A percentile compares a stretch with the other conserved stretches of the same genome.
phyloP scores from a whole-genome alignment of 2,329 filamentous ascomycete genomes.

The Fusarium globosum region DNA sequence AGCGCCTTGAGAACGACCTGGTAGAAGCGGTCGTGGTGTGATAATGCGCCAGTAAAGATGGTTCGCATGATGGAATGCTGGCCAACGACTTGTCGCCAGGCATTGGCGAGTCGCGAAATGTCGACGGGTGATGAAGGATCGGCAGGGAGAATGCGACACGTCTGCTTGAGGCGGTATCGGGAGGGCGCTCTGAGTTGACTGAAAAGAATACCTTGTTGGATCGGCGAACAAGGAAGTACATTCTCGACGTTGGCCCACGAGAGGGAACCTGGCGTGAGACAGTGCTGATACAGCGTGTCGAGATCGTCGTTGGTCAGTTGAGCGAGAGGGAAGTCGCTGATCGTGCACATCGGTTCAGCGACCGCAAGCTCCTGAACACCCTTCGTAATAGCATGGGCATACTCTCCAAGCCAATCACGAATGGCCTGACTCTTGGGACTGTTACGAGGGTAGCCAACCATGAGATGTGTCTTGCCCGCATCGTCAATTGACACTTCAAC shows the following conservation, averaged over 20 bases:
- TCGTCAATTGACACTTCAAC: background rate
- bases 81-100: background rate
- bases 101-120: background rate
- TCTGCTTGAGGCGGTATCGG: background rate
- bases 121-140: background rate
- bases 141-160: background rate
- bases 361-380: background rate
- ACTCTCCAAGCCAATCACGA: background rate
- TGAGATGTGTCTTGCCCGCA: background rate
- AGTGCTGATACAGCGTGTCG: background rate
- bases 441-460: background rate
- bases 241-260: background rate
- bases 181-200: background rate
- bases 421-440: background rate
- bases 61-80: conserved; percentile 2
- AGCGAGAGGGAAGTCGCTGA: background rate
- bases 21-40: background rate
- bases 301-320: background rate
- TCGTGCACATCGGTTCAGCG: background rate
- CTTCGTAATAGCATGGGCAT: background rate
- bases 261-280: background rate
- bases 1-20: background rate
- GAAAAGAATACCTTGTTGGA: background rate
- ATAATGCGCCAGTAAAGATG: background rate
- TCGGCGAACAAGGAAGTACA: background rate